Percentiles rank a stretch among this genome's conserved stretches.
These are phyloP conservation scores for Neofusicoccum sp. DNA, from an alignment of 2,329 filamentous ascomycete species.

Conservation along the genomic window DNA sequence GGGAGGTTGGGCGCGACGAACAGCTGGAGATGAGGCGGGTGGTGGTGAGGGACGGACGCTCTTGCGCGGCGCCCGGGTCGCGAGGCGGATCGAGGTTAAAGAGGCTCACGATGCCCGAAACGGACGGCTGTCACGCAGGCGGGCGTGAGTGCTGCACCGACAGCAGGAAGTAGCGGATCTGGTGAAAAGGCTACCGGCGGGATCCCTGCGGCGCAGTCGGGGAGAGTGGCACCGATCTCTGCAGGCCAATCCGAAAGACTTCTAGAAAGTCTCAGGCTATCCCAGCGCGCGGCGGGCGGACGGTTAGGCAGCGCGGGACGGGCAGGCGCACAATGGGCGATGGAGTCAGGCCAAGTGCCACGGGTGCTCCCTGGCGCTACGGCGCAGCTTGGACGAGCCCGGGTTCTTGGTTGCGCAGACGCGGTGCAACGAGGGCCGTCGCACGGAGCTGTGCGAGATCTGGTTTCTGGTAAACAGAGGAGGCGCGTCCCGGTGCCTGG, in stretches of 20 bases:
- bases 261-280: constrained; percentile 43
- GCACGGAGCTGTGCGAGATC: constrained; percentile 35
- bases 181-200: neutral
- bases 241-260: constrained; percentile 39
- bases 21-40: neutral
- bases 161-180: constrained; percentile 7
- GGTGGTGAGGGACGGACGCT: neutral
- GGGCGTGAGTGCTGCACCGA: constrained; percentile 18
- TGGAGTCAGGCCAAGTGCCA: constrained; percentile 34
- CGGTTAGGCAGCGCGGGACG: constrained; percentile 19
- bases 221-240: constrained; percentile 37
- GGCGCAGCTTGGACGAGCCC: constrained; percentile 33
- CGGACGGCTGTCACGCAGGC: constrained; percentile 15
- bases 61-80: constrained; percentile 1
- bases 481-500: constrained; percentile 12
- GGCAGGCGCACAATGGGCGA: constrained; percentile 40
- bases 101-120: constrained; percentile 16
- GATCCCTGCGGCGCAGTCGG: constrained; percentile 27
- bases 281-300: constrained; percentile 37
- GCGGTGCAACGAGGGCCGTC: constrained; percentile 43
- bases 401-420: constrained; percentile 49
- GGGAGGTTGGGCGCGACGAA: constrained; percentile 16
- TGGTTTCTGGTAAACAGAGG: constrained; percentile 15
- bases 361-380: constrained; percentile 35
- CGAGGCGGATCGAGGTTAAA: constrained; percentile 17